A percentile compares a stretch with the other conserved stretches of the same genome.
phyloP scores from a whole-genome alignment of 2,329 filamentous ascomycete genomes.

The Paracorniculantispora psalliotae region DNA sequence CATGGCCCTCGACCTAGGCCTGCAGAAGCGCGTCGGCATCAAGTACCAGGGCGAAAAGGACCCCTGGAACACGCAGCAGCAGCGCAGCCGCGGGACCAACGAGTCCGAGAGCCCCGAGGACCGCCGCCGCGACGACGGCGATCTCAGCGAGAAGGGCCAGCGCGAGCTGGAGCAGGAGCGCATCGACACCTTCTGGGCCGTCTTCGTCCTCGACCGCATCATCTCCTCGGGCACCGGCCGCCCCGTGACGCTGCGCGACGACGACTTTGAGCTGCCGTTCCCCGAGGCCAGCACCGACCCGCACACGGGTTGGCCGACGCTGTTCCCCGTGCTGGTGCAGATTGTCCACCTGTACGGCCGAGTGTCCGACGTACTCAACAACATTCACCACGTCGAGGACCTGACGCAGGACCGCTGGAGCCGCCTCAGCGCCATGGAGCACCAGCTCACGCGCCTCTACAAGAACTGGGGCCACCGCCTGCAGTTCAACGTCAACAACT shows the following conservation, averaged over 20 bases:
- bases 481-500: constrained; percentile 81
- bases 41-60: constrained; percentile 53
- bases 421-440: constrained; percentile 71
- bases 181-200: constrained; percentile 84
- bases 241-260: constrained; percentile 76
- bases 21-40: constrained; percentile 77
- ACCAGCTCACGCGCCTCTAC: constrained; percentile 66
- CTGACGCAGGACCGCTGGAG: constrained; percentile 70
- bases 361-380: constrained; percentile 79
- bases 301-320: constrained; percentile 64
- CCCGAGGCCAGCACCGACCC: constrained; percentile 47
- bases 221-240: constrained; percentile 84
- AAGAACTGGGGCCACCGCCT: constrained; percentile 69
- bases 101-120: constrained; percentile 35
- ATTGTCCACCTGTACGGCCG: constrained; percentile 84
- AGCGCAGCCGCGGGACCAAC: constrained; percentile 33
- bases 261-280: constrained; percentile 77
- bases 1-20: constrained; percentile 72
- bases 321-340: constrained; percentile 73
- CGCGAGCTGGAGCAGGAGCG: constrained; percentile 72
- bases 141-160: constrained; percentile 46
- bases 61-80: constrained; percentile 43
- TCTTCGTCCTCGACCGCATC: constrained; percentile 81
- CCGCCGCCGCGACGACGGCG: constrained; percentile 38
- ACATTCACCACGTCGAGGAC: constrained; percentile 67